Percentiles rank a stretch among this genome's conserved stretches.
phyloP scores from a whole-genome alignment of 495 filamentous ascomycete genomes.

The Recurvomyces mirabilis region DNA sequence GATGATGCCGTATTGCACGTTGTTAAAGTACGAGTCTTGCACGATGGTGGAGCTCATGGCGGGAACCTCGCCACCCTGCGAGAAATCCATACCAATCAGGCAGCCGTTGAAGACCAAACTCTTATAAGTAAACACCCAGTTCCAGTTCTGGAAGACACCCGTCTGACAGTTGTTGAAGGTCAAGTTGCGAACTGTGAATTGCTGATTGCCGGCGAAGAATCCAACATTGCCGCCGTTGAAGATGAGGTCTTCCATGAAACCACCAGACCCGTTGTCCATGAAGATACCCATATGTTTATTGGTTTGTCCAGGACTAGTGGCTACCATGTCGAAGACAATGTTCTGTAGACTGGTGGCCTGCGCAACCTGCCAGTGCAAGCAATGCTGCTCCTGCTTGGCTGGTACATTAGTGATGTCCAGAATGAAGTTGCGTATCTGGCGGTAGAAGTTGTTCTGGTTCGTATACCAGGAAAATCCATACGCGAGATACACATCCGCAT shows the following conservation, averaged over 20 bases:
- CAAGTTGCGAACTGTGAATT: slow-evolving; percentile 87
- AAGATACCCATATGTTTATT: slow-evolving; percentile 31
- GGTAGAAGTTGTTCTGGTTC: slow-evolving; percentile 34
- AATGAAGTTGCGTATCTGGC: slow-evolving; percentile 36
- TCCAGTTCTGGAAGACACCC: slow-evolving; percentile 88
- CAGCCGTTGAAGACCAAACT: slow-evolving; percentile 72
- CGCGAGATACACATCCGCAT: slow-evolving; percentile 34
- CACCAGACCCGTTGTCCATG: slow-evolving; percentile 36
- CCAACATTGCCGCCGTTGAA: slow-evolving; percentile 84
- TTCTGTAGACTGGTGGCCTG: slow-evolving; percentile 37
- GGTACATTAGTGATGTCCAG: slow-evolving; percentile 30
- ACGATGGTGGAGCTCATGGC: slow-evolving; percentile 72
- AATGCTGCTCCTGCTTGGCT: slow-evolving; percentile 6
- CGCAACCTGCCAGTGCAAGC: slow-evolving; percentile 37
- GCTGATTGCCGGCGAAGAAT: slow-evolving; percentile 83
- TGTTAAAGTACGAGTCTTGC: slow-evolving; percentile 65
- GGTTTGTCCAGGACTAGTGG: slow-evolving; percentile 5
- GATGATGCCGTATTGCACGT: slow-evolving; percentile 60
- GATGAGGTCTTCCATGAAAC: slow-evolving; percentile 39
- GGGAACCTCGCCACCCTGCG: slow-evolving; percentile 47
- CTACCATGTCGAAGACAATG: slow-evolving; percentile 31
- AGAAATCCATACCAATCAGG: slow-evolving; percentile 70
- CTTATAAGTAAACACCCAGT: slow-evolving; percentile 86
- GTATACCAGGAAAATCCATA: slow-evolving; percentile 23
- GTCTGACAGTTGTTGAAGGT: slow-evolving; percentile 83